These are phyloP conservation scores for Mycena pura DNA, from an alignment of 768 basidiomycete genomes.

Conservation along the genomic window DNA sequence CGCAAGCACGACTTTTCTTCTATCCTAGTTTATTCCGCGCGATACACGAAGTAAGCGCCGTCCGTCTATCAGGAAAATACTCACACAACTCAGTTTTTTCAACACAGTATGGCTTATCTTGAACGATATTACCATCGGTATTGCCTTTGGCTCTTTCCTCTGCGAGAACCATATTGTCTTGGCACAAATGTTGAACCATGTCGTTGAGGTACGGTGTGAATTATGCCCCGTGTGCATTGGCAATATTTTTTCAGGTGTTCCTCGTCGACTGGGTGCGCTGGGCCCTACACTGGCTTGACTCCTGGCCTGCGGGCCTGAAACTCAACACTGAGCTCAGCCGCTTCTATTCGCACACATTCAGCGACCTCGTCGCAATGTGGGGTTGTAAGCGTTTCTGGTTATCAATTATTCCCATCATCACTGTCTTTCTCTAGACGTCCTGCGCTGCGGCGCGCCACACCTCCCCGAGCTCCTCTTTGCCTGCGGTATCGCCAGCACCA, in stretches of 20 bases:
- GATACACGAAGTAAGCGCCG: slow-evolving; percentile 68
- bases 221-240: no score
- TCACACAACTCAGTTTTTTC: slow-evolving; percentile 67
- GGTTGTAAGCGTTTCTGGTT: slow-evolving; percentile 56
- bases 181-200: slow-evolving; percentile 42
- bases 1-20: slow-evolving; percentile 42
- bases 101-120: slow-evolving; percentile 90
- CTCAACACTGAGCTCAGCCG: slow-evolving; percentile 93
- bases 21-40: slow-evolving; percentile 52
- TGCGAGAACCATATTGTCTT: slow-evolving; percentile 66
- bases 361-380: slow-evolving; percentile 73
- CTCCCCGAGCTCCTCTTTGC: slow-evolving; percentile 43
- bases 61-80: slow-evolving; percentile 12
- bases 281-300: slow-evolving; percentile 82
- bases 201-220: slow-evolving; percentile 48
- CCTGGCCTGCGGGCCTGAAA: slow-evolving; percentile 96
- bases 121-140: slow-evolving; percentile 89
- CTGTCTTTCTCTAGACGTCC: slow-evolving; percentile 27
- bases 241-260: slow-evolving; percentile 43
- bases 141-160: slow-evolving; percentile 73
- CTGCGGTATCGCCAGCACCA: slow-evolving; percentile 38
- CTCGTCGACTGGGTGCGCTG: slow-evolving; percentile 56
- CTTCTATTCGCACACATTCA: slow-evolving; percentile 79
- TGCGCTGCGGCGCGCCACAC: slow-evolving; percentile 35
- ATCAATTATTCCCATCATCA: background rate